phyloP scores from a whole-genome alignment of 164 flowering plant genomes.

The Litsea cubeba region DNA sequence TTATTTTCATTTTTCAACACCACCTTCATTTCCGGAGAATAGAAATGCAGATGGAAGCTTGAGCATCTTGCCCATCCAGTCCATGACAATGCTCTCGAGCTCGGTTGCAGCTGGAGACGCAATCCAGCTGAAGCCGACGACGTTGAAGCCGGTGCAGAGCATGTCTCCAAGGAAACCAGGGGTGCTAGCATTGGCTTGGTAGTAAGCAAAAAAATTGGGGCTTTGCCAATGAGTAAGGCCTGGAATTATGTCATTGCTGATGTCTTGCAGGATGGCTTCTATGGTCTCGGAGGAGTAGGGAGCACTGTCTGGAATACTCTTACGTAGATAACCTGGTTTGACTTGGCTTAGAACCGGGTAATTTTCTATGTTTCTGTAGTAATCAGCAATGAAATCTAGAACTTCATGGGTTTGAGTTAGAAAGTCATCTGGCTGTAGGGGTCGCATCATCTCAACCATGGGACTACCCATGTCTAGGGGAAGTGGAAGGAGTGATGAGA shows the following conservation, averaged over 20 bases:
- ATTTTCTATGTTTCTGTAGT: constrained; percentile 42
- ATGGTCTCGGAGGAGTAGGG: constrained; percentile 46
- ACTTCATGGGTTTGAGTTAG: constrained; percentile 51
- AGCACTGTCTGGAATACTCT: constrained; percentile 39
- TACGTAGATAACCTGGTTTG: constrained; percentile 55
- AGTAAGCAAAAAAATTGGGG: constrained; percentile 60
- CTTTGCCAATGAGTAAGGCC: constrained; percentile 75
- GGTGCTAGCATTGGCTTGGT: constrained; percentile 39
- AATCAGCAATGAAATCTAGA: constrained; percentile 62
- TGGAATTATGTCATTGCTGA: constrained; percentile 43
- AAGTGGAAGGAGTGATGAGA: too few relatives aligned
- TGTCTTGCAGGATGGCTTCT: constrained; percentile 45
- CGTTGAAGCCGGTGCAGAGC: constrained; percentile 53
- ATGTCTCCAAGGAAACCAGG: constrained; percentile 65
- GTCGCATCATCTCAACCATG: too few relatives aligned
- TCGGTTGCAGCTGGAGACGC: constrained; percentile 68
- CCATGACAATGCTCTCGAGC: constrained; percentile 49
- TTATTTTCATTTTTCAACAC: too few relatives aligned
- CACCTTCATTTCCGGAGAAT: constrained; percentile 60
- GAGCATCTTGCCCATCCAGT: constrained; percentile 49
- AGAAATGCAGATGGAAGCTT: constrained; percentile 39
- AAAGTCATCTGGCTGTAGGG: constrained; percentile 37
- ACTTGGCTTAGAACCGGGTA: constrained; percentile 67
- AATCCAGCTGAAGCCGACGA: constrained; percentile 67
- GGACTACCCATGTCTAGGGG: too few relatives aligned